Conservation (phyloP, 2,329 filamentous ascomycete species). For the Chrysoporthe puriensis region DNA sequence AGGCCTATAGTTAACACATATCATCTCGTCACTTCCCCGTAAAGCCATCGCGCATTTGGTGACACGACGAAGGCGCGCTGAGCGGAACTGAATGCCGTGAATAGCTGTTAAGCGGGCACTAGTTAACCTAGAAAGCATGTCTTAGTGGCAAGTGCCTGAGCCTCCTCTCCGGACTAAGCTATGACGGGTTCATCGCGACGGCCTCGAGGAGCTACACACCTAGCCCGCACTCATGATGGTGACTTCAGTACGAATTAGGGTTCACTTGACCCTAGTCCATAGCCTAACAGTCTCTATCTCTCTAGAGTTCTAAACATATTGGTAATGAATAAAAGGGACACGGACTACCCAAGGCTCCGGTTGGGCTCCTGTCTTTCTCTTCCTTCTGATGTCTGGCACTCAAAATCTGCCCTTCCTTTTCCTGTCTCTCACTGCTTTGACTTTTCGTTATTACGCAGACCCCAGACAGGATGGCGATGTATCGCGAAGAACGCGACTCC, state of each 20-base stretch:
- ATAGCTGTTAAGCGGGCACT: background rate
- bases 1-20: no score
- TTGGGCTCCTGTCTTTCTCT: background rate
- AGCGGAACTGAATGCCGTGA: background rate
- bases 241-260: background rate
- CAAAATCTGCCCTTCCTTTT: background rate
- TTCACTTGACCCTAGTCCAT: background rate
- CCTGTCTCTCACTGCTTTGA: background rate
- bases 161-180: background rate
- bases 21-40: no score
- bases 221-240: background rate
- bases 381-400: background rate
- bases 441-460: background rate
- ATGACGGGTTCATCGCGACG: constrained; percentile 1
- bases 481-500: background rate
- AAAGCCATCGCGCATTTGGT: no score
- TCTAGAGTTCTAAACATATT: background rate
- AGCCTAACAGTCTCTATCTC: background rate
- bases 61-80: no score
- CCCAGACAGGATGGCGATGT: background rate
- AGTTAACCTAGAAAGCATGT: background rate
- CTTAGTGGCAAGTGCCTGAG: background rate
- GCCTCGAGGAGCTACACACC: background rate
- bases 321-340: background rate
- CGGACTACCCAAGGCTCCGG: background rate